A percentile compares a stretch with the other conserved stretches of the same genome.
Evolutionary conservation across 768 basidiomycete genomes (phyloP).

Genomic region (Cystofilobasidium macerans): DNA sequence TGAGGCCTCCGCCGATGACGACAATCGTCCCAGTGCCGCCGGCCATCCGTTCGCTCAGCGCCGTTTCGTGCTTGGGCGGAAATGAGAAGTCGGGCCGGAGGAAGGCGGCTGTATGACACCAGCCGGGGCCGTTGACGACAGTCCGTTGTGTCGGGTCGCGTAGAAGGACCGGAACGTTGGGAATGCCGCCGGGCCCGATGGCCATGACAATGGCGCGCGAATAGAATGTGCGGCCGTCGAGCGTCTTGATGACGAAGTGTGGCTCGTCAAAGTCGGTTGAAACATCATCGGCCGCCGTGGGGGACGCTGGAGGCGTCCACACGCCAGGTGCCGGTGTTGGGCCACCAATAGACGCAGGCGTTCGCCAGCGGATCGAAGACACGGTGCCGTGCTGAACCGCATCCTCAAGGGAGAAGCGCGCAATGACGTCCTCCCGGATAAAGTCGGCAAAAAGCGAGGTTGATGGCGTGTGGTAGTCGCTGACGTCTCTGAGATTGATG

Average conservation of each 20-base stretch:
- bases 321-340: too few relatives aligned
- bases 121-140: constrained; percentile 19
- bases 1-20: constrained; percentile 32
- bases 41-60: constrained; percentile 27
- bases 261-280: neutral
- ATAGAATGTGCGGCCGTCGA: constrained; percentile 5
- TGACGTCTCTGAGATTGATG: constrained; percentile 31
- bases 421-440: constrained; percentile 23
- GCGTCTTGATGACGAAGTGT: constrained; percentile 14
- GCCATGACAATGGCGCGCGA: constrained; percentile 28
- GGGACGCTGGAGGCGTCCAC: neutral
- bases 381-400: constrained; percentile 3
- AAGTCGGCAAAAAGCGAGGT: constrained; percentile 28
- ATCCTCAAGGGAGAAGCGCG: constrained; percentile 26
- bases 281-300: neutral
- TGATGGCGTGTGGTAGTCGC: constrained; percentile 32
- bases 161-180: constrained; percentile 23
- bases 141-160: neutral
- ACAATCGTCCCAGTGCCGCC: neutral
- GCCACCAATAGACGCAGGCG: neutral
- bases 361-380: neutral
- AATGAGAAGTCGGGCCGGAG: constrained; percentile 28
- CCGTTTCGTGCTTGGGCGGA: constrained; percentile 34
- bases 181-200: constrained; percentile 28
- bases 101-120: constrained; percentile 24